phyloP scores from a whole-genome alignment of 495 filamentous ascomycete species.

The Lophium mytilinum region DNA sequence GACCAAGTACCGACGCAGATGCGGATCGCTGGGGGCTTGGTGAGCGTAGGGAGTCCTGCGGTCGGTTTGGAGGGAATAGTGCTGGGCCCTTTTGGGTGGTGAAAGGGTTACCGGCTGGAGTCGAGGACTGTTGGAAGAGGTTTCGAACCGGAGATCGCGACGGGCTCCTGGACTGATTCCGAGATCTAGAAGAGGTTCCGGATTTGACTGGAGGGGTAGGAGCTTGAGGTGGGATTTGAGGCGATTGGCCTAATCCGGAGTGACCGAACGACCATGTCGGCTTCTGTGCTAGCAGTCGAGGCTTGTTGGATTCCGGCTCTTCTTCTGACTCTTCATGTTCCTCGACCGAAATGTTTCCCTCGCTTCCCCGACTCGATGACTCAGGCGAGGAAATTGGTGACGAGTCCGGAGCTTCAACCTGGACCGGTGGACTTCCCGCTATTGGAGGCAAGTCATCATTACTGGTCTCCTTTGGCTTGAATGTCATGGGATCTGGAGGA shows the following conservation, averaged over 20 bases:
- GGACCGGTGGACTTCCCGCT: slow-evolving; percentile 51
- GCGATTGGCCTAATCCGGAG: slow-evolving; percentile 2
- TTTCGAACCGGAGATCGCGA: slow-evolving; percentile 2
- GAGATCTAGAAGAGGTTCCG: slow-evolving; percentile 6
- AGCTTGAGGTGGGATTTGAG: slow-evolving; percentile 11
- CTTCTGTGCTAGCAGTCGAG: slow-evolving; percentile 10
- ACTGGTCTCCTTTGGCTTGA: slow-evolving; percentile 23
- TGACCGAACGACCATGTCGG: slow-evolving; percentile 3
- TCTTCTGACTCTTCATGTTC: slow-evolving; percentile 27
- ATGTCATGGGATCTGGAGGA: slow-evolving; percentile 30
- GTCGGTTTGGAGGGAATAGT: slow-evolving; percentile 48
- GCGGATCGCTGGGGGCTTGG: slow-evolving; percentile 65
- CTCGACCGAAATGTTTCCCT: slow-evolving; percentile 18
- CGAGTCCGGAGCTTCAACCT: slow-evolving; percentile 32
- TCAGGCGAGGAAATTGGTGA: slow-evolving; percentile 33
- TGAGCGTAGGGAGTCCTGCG: slow-evolving; percentile 58
- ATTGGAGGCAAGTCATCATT: slow-evolving; percentile 47
- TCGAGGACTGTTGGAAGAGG: slow-evolving; percentile 14
- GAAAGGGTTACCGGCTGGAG: slow-evolving; percentile 36
- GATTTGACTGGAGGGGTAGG: slow-evolving; percentile 22
- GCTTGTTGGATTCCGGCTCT: slow-evolving; percentile 9
- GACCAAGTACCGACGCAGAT: slow-evolving; percentile 36
- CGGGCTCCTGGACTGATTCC: slow-evolving; percentile 6
- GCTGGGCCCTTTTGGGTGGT: slow-evolving; percentile 36
- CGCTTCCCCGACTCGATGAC: slow-evolving; percentile 7